Conservation (phyloP, 1,284 basidiomycete genomes). For the Sporisorium sorghi region DNA sequence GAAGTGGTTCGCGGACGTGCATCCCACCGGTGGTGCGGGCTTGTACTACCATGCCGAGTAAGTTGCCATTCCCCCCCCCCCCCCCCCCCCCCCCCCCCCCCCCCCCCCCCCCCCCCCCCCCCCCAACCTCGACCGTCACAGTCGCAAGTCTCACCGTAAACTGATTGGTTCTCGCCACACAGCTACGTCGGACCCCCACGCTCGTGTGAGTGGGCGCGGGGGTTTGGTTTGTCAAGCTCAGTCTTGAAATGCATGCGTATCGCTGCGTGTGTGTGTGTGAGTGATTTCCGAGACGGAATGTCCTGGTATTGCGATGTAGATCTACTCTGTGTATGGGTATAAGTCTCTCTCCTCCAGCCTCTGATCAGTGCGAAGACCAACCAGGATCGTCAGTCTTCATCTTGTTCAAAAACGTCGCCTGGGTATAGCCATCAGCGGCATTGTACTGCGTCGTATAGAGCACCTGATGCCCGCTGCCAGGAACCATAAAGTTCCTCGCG, state of each 20-base stretch:
- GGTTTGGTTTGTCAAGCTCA: no score
- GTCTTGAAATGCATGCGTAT: no score
- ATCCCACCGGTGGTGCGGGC: conserved; percentile 74
- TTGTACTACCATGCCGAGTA: conserved; percentile 76
- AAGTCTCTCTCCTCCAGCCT: neutral
- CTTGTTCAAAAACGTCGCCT: conserved; percentile 35
- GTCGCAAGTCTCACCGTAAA: no score
- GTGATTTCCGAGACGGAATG: neutral
- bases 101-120: no score
- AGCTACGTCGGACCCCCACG: conserved; percentile 69
- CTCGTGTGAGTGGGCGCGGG: conserved; percentile 71
- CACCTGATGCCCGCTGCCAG: conserved; percentile 20
- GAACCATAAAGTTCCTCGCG: conserved; percentile 28
- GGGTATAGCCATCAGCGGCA: conserved; percentile 24
- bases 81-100: no score
- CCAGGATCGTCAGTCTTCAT: conserved; percentile 31
- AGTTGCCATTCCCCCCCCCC: neutral
- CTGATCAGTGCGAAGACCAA: conserved; percentile 36
- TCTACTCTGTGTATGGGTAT: neutral
- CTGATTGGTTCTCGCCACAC: no score
- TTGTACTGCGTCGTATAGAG: conserved; percentile 26
- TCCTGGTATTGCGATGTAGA: neutral
- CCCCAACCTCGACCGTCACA: no score
- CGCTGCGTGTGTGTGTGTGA: neutral
- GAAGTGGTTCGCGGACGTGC: conserved; percentile 42